Base-by-base conservation (phyloP, 2,329 filamentous ascomycete species). In the Pseudogymnoascus sp. region DNA sequence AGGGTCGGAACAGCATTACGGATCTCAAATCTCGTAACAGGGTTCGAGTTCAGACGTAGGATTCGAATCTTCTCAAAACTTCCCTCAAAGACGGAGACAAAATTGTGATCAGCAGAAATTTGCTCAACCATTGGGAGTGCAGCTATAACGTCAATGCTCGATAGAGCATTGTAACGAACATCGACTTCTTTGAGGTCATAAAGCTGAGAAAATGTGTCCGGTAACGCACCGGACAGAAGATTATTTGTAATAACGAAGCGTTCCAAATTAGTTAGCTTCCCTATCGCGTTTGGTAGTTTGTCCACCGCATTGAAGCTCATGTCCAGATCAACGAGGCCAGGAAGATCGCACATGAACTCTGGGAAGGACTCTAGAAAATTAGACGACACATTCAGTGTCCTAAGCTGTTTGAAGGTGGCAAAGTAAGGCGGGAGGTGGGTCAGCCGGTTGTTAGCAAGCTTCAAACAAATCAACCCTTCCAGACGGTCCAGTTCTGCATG, bases 231-330 rank as follows among this genome's bases (percentile, higher is more conserved):
- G 16, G 84, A 83, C 12, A 99, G 79, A 65, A 89, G 88, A 76
- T 99, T 99, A 77, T 99, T 99, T 1, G 95, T 98, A 69, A 96
- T 93, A 78, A 95, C 91, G 31, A 99, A 83, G 67, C 93, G 87
- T 75, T 98, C 95, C 38, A 99, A 78, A 62, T 87, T 90, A 64
- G 82, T 85, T 64, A 99, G 77, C 63, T 86, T 85, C 6, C 92
- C 91, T 67, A 99, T 90, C 66, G 87, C 79, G 12, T 88, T 86
- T 0, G 93, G 92, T 6, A 99, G 78, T 62, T 80, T 84, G 10
- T 84, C 84, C 66, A 99, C 96, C 41, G 88, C 85, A 73, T 99
- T 99, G 83, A 99, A 99, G 74, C 93, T 98, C 72, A 99, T 86
- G 71, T 99, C 95, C 41, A 99, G 84, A 72, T 99, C 93, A 11